A percentile compares a stretch with the other conserved stretches of the same genome.
Conservation (phyloP, 768 basidiomycete genomes). For the Hirschioporus abietinus region DNA sequence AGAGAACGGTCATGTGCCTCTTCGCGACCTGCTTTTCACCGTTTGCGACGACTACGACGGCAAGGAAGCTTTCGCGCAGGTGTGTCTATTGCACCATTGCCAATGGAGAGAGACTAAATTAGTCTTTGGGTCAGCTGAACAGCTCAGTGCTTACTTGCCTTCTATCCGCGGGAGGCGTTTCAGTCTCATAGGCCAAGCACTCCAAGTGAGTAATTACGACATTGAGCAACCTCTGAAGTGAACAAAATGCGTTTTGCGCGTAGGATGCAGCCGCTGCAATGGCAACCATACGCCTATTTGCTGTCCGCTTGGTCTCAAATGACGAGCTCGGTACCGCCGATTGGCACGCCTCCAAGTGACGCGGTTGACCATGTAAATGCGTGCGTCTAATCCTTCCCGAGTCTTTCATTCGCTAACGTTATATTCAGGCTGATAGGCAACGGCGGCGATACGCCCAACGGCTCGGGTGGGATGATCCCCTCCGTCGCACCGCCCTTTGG, state of each 20-base stretch:
- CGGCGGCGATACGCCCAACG: slow-evolving; percentile 64
- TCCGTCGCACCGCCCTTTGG: slow-evolving; percentile 75
- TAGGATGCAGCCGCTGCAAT: slow-evolving; percentile 3
- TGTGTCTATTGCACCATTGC: no score
- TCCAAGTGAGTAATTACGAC: not conserved
- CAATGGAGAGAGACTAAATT: no score
- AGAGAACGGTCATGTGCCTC: no score
- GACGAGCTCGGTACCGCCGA: not conserved
- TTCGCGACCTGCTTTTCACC: no score
- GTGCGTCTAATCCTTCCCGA: slow-evolving; percentile 24
- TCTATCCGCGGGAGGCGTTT: no score
- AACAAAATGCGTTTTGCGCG: not conserved
- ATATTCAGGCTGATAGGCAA: slow-evolving; percentile 55
- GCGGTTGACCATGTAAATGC: slow-evolving; percentile 43
- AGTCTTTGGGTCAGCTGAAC: no score
- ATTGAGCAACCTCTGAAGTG: not conserved
- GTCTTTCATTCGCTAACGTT: not conserved
- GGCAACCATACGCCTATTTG: not conserved
- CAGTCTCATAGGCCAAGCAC: not conserved
- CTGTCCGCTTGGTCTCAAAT: not conserved
- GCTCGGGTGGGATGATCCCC: slow-evolving; percentile 75
- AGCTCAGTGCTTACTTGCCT: no score
- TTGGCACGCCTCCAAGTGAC: slow-evolving; percentile 21
- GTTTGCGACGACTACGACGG: no score
- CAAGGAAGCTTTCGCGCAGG: no score